phyloP scores from a whole-genome alignment of 345 rosid species.

The Corchorus olitorius region DNA sequence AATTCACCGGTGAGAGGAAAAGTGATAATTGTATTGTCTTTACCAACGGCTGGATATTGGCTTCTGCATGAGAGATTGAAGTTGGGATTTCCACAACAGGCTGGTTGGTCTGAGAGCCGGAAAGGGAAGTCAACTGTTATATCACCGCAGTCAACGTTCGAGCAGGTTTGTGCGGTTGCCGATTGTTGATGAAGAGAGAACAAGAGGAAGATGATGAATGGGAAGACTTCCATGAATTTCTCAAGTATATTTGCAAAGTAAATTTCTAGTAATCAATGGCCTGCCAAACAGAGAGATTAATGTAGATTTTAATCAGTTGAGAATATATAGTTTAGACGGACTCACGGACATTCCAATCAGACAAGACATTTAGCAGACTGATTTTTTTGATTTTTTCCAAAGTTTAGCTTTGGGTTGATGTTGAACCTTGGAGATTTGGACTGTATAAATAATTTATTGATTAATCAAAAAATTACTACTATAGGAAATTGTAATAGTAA shows the following conservation, averaged over 20 bases:
- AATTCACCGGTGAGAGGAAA: constrained; percentile 8
- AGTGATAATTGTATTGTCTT: neutral
- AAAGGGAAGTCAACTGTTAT: neutral
- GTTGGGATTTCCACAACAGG: constrained; percentile 14
- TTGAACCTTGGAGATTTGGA: neutral
- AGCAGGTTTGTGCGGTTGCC: neutral
- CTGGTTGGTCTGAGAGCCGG: neutral
- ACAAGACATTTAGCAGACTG: neutral
- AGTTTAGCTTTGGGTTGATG: neutral
- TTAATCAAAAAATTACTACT: too few relatives aligned
- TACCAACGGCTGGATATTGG: too few relatives aligned
- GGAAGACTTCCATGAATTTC: constrained; percentile 8
- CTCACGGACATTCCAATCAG: neutral
- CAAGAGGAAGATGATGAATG: neutral
- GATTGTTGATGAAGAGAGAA: neutral
- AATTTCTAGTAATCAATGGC: too few relatives aligned
- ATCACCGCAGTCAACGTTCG: neutral
- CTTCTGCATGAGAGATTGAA: constrained; percentile 20
- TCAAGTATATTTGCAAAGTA: too few relatives aligned
- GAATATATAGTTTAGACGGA: too few relatives aligned
- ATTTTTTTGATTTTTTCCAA: neutral
- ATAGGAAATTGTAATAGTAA: too few relatives aligned
- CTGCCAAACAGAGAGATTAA: too few relatives aligned
- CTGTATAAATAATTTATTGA: neutral
- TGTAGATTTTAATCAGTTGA: too few relatives aligned